Conservation (phyloP, 768 basidiomycete genomes). For the Serpula lacrymans region DNA sequence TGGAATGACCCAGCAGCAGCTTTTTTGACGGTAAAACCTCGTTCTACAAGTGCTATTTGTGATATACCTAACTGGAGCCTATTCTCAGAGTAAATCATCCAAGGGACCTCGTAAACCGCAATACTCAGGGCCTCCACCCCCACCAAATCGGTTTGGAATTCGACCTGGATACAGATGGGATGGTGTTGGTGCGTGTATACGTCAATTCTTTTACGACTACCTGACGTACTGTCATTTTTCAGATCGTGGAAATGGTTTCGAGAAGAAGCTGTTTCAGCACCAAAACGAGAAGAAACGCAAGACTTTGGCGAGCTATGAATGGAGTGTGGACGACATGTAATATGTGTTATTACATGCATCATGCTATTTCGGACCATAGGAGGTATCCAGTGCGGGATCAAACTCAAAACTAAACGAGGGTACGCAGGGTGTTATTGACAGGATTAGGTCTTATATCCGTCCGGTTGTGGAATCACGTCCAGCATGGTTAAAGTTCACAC, state of each 20-base stretch:
- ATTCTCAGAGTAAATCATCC: constrained; percentile 60
- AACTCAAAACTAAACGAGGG: too few relatives aligned
- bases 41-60: neutral
- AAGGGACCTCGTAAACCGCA: constrained; percentile 81
- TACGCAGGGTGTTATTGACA: too few relatives aligned
- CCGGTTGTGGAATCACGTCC: too few relatives aligned
- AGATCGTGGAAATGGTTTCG: constrained; percentile 94
- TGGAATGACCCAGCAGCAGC: constrained; percentile 99
- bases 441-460: too few relatives aligned
- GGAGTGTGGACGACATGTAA: constrained; percentile 95
- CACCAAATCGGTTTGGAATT: constrained; percentile 95
- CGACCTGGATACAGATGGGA: constrained; percentile 98
- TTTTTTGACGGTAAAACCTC: constrained; percentile 73
- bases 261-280: constrained; percentile 87
- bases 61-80: constrained; percentile 5
- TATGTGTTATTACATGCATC: constrained; percentile 1
- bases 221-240: constrained; percentile 5
- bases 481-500: too few relatives aligned
- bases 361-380: too few relatives aligned
- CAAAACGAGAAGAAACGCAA: constrained; percentile 71
- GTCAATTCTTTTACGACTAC: neutral
- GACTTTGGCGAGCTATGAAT: constrained; percentile 71
- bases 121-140: constrained; percentile 83
- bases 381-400: too few relatives aligned
- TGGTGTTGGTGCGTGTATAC: constrained; percentile 73